These are phyloP conservation scores for Rhodosporidiobolus odoratus DNA, from an alignment of 768 basidiomycete species.

Conservation along the genomic window DNA sequence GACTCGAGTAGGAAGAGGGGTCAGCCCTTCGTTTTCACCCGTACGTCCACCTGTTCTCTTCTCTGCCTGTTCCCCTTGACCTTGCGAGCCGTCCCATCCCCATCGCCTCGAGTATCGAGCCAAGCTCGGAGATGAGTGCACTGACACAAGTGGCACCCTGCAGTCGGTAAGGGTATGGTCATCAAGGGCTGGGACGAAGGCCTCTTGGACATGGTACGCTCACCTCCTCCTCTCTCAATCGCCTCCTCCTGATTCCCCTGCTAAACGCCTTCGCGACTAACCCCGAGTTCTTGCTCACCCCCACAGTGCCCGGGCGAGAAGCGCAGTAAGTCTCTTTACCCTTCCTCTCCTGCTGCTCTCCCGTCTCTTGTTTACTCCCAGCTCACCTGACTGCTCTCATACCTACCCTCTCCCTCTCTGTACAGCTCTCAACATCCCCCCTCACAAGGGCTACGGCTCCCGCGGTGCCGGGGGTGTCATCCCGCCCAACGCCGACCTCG, in stretches of 20 bases:
- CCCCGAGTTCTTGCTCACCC: neutral
- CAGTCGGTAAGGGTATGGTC: slow-evolving; percentile 25
- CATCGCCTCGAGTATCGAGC: too few species aligned
- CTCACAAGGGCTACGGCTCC: slow-evolving; percentile 47
- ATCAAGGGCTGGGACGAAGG: slow-evolving; percentile 35
- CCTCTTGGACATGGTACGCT: slow-evolving; percentile 19
- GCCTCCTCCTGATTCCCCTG: neutral
- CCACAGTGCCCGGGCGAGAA: slow-evolving; percentile 35
- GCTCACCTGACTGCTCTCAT: slow-evolving; percentile 41
- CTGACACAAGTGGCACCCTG: too few species aligned
- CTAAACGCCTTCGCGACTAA: neutral
- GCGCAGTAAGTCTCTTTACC: neutral
- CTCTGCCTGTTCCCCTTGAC: neutral
- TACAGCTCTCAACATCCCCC: slow-evolving; percentile 46
- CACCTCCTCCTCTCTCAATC: neutral
- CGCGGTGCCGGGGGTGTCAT: slow-evolving; percentile 49
- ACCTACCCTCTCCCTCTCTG: slow-evolving; percentile 31
- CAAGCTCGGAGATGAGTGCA: too few species aligned
- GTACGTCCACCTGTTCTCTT: slow-evolving; percentile 43
- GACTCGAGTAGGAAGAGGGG: slow-evolving; percentile 47
- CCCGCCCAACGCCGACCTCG: slow-evolving; percentile 45
- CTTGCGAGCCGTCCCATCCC: neutral
- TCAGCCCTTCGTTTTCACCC: slow-evolving; percentile 49
- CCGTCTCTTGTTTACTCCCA: slow-evolving; percentile 44
- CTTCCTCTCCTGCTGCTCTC: neutral